Evolutionary conservation across 495 filamentous ascomycete species (phyloP).

Genomic region (Penicillium paradoxum): DNA sequence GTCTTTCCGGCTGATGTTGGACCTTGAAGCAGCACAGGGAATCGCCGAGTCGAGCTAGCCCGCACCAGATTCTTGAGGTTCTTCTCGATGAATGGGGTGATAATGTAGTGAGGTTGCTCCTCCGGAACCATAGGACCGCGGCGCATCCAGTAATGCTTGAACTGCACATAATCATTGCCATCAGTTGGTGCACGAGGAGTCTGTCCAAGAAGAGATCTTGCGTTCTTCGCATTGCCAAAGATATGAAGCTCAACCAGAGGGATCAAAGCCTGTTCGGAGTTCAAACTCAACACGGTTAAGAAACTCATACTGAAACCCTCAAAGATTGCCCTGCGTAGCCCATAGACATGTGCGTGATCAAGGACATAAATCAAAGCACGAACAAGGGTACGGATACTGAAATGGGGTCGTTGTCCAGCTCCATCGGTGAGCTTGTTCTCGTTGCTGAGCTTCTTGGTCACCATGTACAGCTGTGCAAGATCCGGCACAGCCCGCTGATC

Average conservation of each 20-base stretch:
- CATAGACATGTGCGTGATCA: constrained; percentile 79
- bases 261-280: constrained; percentile 70
- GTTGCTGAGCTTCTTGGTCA: constrained; percentile 75
- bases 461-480: constrained; percentile 78
- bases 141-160: constrained; percentile 89
- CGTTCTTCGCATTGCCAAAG: constrained; percentile 60
- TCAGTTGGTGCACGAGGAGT: constrained; percentile 70
- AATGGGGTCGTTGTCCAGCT: constrained; percentile 88
- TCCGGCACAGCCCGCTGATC: constrained; percentile 66
- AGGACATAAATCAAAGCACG: constrained; percentile 80
- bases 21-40: constrained; percentile 93
- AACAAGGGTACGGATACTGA: constrained; percentile 92
- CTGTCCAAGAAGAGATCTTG: constrained; percentile 63
- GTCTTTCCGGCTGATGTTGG: constrained; percentile 97
- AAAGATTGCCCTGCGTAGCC: constrained; percentile 79
- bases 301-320: constrained; percentile 99
- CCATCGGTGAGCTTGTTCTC: constrained; percentile 86
- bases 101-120: constrained; percentile 84
- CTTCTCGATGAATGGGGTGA: constrained; percentile 89
- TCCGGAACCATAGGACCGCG: constrained; percentile 61
- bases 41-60: constrained; percentile 84
- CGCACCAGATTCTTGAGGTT: constrained; percentile 92
- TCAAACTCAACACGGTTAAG: constrained; percentile 71
- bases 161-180: constrained; percentile 73
- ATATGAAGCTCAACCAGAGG: constrained; percentile 80